Base-by-base conservation (phyloP, 2,329 filamentous ascomycete species). In the Daldinia eschscholtzii region DNA sequence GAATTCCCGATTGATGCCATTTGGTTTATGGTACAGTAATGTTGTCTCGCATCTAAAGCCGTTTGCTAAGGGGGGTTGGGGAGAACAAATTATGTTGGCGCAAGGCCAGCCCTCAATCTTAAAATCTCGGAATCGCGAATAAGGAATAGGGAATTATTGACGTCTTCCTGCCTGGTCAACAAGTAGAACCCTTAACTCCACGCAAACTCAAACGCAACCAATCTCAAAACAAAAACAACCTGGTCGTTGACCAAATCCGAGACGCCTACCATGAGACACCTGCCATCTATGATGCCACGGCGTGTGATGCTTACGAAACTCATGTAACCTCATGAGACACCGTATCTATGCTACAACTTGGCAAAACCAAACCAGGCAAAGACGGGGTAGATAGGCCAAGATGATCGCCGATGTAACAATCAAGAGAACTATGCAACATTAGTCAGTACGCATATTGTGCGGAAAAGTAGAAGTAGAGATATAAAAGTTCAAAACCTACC, bases 401-500 rank as follows among this genome's bases (percentile, higher is more conserved):
- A 59, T 48, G 20, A 23, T 23, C 20, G 20, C 33, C 1, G 30
- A 23, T 1, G 46, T 33, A 57, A 15, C 9, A 30, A 63, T 76
- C 60, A 76, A 61, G 75, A 77, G 65, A 77, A 77, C 74, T 77
- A 41, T 65, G 62, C 18, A 15, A 46, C 1, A 46, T 30, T 28
- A 35, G 15, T 74, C 72, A 80, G 80, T 39, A 63, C 50, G 72
- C 77, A 61, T 48, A 57, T 10, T 12, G 26, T 5, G 56, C 37
- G 20, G 52, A 57, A 72, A 56, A 61, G 63, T 37, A 59, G 41
- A 39, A 33, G 26, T 52, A 52, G 4, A 37, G 33, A 26, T 37
- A 39, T 33, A 64, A 64, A 58, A 70, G 26, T 15, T 60, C 61
- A 70, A 76, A 41, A 73, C 85, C 79, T 83, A 91, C 89, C 87